Base-by-base conservation (phyloP, 2,329 filamentous ascomycete species). In the Cephalotrichum gorgonifer region DNA sequence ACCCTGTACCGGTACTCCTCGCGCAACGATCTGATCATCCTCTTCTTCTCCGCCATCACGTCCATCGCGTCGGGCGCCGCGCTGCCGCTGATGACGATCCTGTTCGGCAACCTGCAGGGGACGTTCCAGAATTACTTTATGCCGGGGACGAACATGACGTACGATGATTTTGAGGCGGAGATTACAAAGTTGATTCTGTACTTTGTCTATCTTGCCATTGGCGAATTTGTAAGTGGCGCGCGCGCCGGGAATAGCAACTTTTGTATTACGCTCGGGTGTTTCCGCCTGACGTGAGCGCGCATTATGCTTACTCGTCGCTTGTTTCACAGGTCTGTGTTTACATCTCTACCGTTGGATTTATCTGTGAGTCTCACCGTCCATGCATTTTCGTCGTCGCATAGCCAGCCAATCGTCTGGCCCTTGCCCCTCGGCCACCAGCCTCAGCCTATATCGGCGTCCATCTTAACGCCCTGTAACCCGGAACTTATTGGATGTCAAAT, bases 191-290 rank as follows among this genome's bases (percentile, higher is more conserved):
- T 84, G 56, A 85, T 89, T 11, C 67, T 94, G 31, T 94, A 94
- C 65, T 93, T 94, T 55, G 69, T 95, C 30, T 95, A 95, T 62
- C 76, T 95, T 43, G 88, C 79, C 41, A 81, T 95, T 51, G 88
- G 74, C 54, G 85, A 90, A 60, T 95, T 94, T 55, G 66, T 86
- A 25, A 49, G 47, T 48, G 26, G 25, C 12, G 9, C 31, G 6
- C 20, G 11, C 3, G 43, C 22, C 22, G 15, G 8, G 6, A 20
- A 11, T 7, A 11, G 17, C 6, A 11, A 11, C 35, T 9, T n/a
- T 9, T 8, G 20, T 17, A 20, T 20, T 6, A 2, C 17, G 12
- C 20, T 4, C 4, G 33, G 35, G 17, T n/a, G n/a, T n/a, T n/a
- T n/a, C n/a, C n/a, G n/a, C n/a, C n/a, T n/a, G n/a, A n/a, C n/a